Evolutionary conservation across 2,329 filamentous ascomycete genomes (phyloP).

Genomic region (Alternaria arbusti): DNA sequence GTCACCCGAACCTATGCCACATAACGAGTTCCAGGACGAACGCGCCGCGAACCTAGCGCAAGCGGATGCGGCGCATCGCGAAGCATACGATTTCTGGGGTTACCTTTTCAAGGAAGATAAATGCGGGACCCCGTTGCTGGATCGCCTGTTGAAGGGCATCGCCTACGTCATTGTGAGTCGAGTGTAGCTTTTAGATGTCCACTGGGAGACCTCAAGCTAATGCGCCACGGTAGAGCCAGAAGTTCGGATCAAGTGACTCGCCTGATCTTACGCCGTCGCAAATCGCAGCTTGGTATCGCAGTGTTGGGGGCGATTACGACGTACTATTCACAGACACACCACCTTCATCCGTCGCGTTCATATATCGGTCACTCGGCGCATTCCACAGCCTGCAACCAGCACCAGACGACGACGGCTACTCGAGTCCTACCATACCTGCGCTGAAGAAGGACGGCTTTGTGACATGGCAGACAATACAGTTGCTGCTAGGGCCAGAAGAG

Average conservation of each 20-base stretch:
- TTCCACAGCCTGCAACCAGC: conserved; percentile 84
- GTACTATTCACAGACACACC: conserved; percentile 78
- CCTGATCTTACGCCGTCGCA: conserved; percentile 57
- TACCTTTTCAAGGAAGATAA: conserved; percentile 60
- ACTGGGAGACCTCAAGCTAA: conserved; percentile 10
- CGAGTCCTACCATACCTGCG: conserved; percentile 78
- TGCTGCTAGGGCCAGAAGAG: conserved; percentile 84
- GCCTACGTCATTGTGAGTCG: conserved; percentile 54
- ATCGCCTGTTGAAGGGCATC: conserved; percentile 55
- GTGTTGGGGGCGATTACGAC: conserved; percentile 56
- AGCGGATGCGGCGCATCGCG: conserved; percentile 42
- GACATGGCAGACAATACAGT: conserved; percentile 91
- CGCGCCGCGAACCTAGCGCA: conserved; percentile 26
- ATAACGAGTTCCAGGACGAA: conserved; percentile 23
- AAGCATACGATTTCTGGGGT: conserved; percentile 59
- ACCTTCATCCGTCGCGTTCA: conserved; percentile 79
- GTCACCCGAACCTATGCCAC: conserved; percentile 36
- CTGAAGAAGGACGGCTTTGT: conserved; percentile 85
- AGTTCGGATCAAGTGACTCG: conserved; percentile 53
- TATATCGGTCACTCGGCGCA: conserved; percentile 90
- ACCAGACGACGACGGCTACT: conserved; percentile 68
- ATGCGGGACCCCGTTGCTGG: conserved; percentile 56
- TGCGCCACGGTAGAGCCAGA: conserved; percentile 43
- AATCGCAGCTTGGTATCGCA: conserved; percentile 58
- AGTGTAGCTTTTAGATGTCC: neutral